Evolutionary conservation across 495 filamentous ascomycete species (phyloP), one percentile per base, ranked within the genome.

Genomic region (Bacidia gigantensis): DNA sequence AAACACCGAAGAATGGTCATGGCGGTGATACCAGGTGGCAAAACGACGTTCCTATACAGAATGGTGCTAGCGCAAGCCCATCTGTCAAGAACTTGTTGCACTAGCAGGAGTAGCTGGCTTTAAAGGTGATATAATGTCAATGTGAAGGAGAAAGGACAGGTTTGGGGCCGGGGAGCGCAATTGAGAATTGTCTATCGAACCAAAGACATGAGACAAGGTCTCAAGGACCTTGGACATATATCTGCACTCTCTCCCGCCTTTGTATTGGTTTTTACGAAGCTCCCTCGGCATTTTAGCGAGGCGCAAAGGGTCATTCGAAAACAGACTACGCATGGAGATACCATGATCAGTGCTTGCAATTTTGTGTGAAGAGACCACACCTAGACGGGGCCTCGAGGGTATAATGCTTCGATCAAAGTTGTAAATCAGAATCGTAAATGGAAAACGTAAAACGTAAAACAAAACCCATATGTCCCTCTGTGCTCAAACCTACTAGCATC

Each of bases 31-130:
- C 35, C 12, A 38, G 56, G 29, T 60, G 60, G 58, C 48, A 29
- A 17, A 54, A 56, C 20, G 51, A 48, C 20, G 72, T 76, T 42
- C 65, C 74, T 26, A 64, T 73, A 43, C 67, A 71, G 11, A 76
- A 72, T 26, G 79, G 78, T 2, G 84, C 85, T 3, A 89, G 85
- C 53, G 82, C 83, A 29, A 87, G 80, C 56, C 83, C 84, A 12
- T 87, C 83, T 23, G 61, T 89, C 53, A 78, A 81, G 56, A 87
- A 89, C 60, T 64, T 89, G 49, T 72, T 89, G 29, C 84, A 79
- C 26, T 87, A 63, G 69, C 7, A n/a, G 17, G 41, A n/a, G n/a
- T n/a, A n/a, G n/a, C n/a, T n/a, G n/a, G n/a, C n/a, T n/a, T n/a
- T n/a, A n/a, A n/a, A n/a, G n/a, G n/a, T n/a, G n/a, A n/a, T n/a